Evolutionary conservation across 441 rosid genomes (phyloP), one percentile per base, ranked within the genome.

Genomic region (Melastoma candidum): DNA sequence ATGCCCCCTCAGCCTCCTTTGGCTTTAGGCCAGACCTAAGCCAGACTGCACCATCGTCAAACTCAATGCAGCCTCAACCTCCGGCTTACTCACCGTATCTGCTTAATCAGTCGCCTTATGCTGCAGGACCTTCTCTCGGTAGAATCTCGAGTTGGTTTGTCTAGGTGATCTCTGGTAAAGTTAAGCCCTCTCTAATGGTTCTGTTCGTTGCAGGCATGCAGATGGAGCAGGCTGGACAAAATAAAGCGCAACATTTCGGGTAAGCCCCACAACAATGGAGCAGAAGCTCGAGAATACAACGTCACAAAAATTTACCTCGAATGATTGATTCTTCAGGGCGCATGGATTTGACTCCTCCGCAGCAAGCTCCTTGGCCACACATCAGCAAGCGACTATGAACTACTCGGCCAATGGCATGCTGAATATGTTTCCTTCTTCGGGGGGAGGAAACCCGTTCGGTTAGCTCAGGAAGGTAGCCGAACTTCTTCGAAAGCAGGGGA

Each of bases 231-330:
- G 82, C 76, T 71, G 44, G 65, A 54, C 72, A 66, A 22, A 59
- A 54, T 56, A 67, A 65, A 41, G 59, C 51, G 60, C 59, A 73
- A 24, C 63, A 70, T 64, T 69, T 73, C 51, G 57, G 94, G 95
- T 86, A 70, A 29, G 36, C 7, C 36, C 36, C 3, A 29, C 7
- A 29, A 6, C 36, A 3, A 3, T 29, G 22, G 22, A 17, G 22
- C 22, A 17, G 22, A 17, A 29, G 36, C 36, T 29, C 36, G 36
- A 29, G 36, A 29, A 29, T 29, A 29, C 7, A 3, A 29, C 7
- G 36, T 6, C 3, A 6, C 7, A 6, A 3, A 3, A 29, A 29
- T 29, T 29, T 3, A 2, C 36, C 7, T 6, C 36, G 7, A 29
- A 6, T 29, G 36, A 6, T 29, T 29, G 36, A 29, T 29, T 29